Evolutionary conservation across 2,329 filamentous ascomycete genomes (phyloP).

Genomic region (Fusarium verticillioides): DNA sequence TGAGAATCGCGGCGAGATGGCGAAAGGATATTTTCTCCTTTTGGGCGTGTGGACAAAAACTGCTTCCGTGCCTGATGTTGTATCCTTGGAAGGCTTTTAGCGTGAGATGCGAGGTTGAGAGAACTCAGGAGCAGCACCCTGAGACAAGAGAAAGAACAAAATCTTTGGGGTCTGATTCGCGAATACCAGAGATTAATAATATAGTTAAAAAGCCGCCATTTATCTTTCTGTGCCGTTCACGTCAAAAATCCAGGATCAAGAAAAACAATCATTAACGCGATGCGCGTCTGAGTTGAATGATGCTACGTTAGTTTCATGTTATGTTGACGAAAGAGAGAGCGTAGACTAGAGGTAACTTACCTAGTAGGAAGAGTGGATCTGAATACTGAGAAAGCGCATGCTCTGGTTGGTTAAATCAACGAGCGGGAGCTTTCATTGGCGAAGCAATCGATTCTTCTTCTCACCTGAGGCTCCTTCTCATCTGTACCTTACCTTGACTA

Average conservation of each 20-base stretch:
- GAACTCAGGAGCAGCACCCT: slow-evolving; percentile 7
- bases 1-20: neutral
- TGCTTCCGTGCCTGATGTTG: neutral
- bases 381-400: neutral
- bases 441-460: neutral
- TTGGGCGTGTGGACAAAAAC: neutral
- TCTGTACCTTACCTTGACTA: too few species aligned
- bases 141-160: slow-evolving; percentile 7
- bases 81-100: slow-evolving; percentile 5
- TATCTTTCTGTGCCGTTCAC: neutral
- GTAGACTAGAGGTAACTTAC: neutral
- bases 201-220: neutral
- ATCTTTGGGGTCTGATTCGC: slow-evolving; percentile 1
- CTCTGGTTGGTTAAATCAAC: neutral
- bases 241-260: neutral
- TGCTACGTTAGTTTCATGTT: neutral
- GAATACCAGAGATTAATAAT: neutral
- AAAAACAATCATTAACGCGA: slow-evolving; percentile 22
- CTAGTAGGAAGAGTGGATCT: slow-evolving; percentile 11
- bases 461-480: neutral
- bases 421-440: neutral
- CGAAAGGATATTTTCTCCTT: neutral
- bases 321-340: slow-evolving; percentile 26
- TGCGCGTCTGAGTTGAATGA: slow-evolving; percentile 24
- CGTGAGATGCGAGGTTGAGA: slow-evolving; percentile 10